These are phyloP conservation scores for Yarrowia yakushimensis DNA, from an alignment of 805 yeast genomes.

Conservation along the genomic window DNA sequence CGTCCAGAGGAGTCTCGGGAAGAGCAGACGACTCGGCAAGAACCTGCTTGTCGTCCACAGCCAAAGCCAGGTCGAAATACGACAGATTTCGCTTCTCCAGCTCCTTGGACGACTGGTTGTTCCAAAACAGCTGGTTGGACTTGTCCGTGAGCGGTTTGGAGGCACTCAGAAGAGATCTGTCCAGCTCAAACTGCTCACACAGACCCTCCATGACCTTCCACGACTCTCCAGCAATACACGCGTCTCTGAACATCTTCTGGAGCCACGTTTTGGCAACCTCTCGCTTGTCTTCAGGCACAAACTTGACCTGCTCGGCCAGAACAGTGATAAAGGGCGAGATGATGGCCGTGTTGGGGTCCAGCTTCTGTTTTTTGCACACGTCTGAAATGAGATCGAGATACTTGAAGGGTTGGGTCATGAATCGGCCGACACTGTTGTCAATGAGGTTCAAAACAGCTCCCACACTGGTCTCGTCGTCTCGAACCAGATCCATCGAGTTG, in stretches of 20 bases:
- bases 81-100: slow-evolving; percentile 2
- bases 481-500: slow-evolving; percentile 6
- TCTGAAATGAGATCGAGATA: slow-evolving; percentile 59
- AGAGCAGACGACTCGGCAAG: slow-evolving; percentile 10
- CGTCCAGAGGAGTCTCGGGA: slow-evolving; percentile 12
- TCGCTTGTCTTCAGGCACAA: slow-evolving; percentile 37
- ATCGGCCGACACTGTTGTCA: slow-evolving; percentile 73
- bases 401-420: slow-evolving; percentile 74
- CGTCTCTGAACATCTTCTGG: slow-evolving; percentile 45
- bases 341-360: slow-evolving; percentile 35
- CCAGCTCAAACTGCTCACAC: not conserved
- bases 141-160: not conserved
- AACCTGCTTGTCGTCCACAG: not conserved
- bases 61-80: slow-evolving; percentile 19
- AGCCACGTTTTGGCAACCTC: slow-evolving; percentile 48
- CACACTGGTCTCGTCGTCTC: not conserved
- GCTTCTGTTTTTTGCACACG: slow-evolving; percentile 20
- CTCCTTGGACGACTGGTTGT: not conserved
- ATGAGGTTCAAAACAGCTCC: slow-evolving; percentile 43
- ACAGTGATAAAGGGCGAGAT: slow-evolving; percentile 58
- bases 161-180: not conserved
- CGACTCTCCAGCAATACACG: slow-evolving; percentile 60
- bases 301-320: slow-evolving; percentile 67
- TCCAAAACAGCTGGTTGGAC: slow-evolving; percentile 19
- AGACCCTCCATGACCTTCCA: slow-evolving; percentile 28